A percentile compares a stretch with the other conserved stretches of the same genome.
These are phyloP conservation scores for Silene noctiflora DNA, from an alignment of 179 eudicot species.

Conservation along the genomic window DNA sequence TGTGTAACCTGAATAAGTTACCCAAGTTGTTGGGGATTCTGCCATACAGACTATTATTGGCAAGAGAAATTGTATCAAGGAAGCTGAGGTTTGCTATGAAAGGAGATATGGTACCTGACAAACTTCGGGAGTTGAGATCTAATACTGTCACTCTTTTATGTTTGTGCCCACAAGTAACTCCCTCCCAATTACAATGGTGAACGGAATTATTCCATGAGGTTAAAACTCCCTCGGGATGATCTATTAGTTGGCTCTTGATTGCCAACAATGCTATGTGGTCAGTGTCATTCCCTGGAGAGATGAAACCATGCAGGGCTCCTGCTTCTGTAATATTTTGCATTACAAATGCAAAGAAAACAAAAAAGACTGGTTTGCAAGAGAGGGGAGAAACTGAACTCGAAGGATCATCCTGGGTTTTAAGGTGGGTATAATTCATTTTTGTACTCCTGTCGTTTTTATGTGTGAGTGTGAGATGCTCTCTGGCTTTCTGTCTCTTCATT, in stretches of 20 bases:
- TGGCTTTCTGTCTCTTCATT: too few relatives aligned
- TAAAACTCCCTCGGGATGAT: slow-evolving; percentile 15
- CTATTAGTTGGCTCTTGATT: slow-evolving; percentile 9
- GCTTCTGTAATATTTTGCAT: neutral
- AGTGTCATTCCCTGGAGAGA: neutral
- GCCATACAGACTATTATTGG: slow-evolving; percentile 17
- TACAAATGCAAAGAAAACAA: neutral
- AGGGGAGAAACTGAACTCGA: neutral
- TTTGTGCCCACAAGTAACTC: slow-evolving; percentile 21
- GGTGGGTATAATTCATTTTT: neutral
- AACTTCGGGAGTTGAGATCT: neutral
- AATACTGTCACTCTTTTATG: slow-evolving; percentile 23
- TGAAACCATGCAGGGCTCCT: neutral
- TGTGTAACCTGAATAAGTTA: neutral
- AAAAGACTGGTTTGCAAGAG: neutral
- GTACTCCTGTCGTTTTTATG: neutral
- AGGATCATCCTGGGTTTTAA: neutral
- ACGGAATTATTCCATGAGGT: slow-evolving; percentile 19
- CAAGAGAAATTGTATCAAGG: neutral
- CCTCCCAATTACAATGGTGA: slow-evolving; percentile 26
- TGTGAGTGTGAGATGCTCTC: neutral
- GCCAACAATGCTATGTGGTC: slow-evolving; percentile 20
- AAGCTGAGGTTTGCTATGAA: slow-evolving; percentile 22
- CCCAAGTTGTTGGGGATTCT: slow-evolving; percentile 17
- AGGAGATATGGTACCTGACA: slow-evolving; percentile 26